Evolutionary conservation across 306 rosid species (phyloP).

Genomic region (Cucumis melo): DNA sequence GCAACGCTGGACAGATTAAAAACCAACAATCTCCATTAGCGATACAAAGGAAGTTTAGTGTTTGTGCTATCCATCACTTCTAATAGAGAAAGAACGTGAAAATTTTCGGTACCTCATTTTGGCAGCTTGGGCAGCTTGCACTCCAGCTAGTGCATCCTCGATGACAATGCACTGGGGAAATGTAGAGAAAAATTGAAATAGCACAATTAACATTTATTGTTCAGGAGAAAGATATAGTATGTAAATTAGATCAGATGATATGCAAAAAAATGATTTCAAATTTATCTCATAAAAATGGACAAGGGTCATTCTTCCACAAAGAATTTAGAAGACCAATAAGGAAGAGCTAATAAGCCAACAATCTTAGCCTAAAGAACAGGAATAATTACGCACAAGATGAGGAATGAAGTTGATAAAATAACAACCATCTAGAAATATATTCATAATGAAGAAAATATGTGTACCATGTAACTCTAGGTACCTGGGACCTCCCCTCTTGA

Average conservation of each 20-base stretch:
- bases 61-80: neutral
- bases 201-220: slow-evolving; percentile 8
- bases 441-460: too few relatives aligned
- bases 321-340: neutral
- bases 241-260: neutral
- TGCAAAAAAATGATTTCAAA: neutral
- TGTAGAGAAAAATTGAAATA: slow-evolving; percentile 1
- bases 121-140: slow-evolving; percentile 95
- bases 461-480: too few relatives aligned
- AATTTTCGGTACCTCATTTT: slow-evolving; percentile 56
- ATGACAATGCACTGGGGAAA: slow-evolving; percentile 73
- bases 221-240: neutral
- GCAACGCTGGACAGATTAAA: too few relatives aligned
- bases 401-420: neutral
- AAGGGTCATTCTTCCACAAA: neutral
- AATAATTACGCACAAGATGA: neutral
- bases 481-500: too few relatives aligned
- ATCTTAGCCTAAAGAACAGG: neutral
- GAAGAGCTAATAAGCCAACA: neutral
- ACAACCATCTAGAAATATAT: too few relatives aligned
- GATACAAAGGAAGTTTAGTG: neutral
- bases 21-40: neutral
- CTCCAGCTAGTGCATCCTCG: slow-evolving; percentile 95
- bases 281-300: neutral
- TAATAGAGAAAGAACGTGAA: neutral